Conservation (phyloP, 495 filamentous ascomycete species). For the Aspergillus bertholletiae region DNA sequence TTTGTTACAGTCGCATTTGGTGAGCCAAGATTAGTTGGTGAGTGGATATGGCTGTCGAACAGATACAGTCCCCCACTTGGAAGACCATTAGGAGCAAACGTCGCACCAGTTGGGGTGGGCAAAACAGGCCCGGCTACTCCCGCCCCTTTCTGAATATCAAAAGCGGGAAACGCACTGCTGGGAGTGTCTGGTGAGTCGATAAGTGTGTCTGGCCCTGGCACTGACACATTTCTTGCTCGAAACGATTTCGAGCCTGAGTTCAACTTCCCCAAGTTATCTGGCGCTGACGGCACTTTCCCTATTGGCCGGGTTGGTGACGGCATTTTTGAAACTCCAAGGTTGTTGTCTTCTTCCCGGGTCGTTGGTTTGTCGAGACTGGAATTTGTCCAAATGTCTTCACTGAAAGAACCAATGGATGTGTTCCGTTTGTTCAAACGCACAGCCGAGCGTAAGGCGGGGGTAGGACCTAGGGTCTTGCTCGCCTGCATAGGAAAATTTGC, state of each 20-base stretch:
- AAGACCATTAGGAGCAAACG: slow-evolving; percentile 52
- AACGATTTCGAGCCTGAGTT: slow-evolving; percentile 72
- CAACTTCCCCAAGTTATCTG: slow-evolving; percentile 65
- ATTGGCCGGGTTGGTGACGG: slow-evolving; percentile 46
- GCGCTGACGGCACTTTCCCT: slow-evolving; percentile 48
- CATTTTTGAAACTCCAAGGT: slow-evolving; percentile 32
- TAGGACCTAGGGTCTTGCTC: slow-evolving; percentile 15
- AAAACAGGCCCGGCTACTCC: slow-evolving; percentile 54
- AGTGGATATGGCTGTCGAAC: slow-evolving; percentile 82
- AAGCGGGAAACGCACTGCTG: slow-evolving; percentile 59
- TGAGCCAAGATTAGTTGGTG: slow-evolving; percentile 61
- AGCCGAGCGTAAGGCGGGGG: slow-evolving; percentile 18
- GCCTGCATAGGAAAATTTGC: slow-evolving; percentile 18
- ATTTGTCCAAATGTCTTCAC: slow-evolving; percentile 23
- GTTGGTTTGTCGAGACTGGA: slow-evolving; percentile 35
- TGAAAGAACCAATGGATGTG: slow-evolving; percentile 29
- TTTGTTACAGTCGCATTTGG: slow-evolving; percentile 57
- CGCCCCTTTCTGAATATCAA: slow-evolving; percentile 44
- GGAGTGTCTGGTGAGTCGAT: slow-evolving; percentile 74
- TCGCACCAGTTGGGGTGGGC: slow-evolving; percentile 63
- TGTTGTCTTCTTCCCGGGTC: slow-evolving; percentile 40
- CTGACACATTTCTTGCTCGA: slow-evolving; percentile 69
- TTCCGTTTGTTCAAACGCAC: slow-evolving; percentile 27
- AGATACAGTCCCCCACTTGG: slow-evolving; percentile 70
- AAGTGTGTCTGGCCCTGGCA: slow-evolving; percentile 64